A percentile compares a stretch with the other conserved stretches of the same genome.
These are phyloP conservation scores for Cutaneotrichosporon mucoides DNA, from an alignment of 1,284 basidiomycete genomes.

Conservation along the genomic window DNA sequence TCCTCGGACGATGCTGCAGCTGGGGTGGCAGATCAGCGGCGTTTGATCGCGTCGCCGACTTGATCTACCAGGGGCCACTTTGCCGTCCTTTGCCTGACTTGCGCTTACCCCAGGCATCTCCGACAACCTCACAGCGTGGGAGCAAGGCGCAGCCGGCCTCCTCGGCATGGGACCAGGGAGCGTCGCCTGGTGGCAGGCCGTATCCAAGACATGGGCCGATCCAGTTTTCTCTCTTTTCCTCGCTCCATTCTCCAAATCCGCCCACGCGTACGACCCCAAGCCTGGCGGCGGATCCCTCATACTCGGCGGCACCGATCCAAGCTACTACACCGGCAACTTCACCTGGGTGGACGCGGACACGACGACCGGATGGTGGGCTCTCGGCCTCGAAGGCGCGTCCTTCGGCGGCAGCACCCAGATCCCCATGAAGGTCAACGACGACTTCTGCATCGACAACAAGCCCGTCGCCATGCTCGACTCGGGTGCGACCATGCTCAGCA, in stretches of 20 bases:
- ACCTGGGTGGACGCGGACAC: neutral
- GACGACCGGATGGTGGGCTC: neutral
- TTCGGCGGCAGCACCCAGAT: neutral
- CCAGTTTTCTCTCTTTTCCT: slow-evolving; percentile 1
- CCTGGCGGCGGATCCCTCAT: neutral
- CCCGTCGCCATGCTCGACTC: neutral
- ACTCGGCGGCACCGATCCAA: slow-evolving; percentile 2
- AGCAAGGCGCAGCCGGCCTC: slow-evolving; percentile 51
- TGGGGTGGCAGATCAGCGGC: too few relatives aligned
- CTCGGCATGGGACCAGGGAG: neutral
- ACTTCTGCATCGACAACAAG: neutral
- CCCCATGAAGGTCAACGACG: neutral
- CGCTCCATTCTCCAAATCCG: neutral
- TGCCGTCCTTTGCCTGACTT: too few relatives aligned
- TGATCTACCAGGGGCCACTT: too few relatives aligned
- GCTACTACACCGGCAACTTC: slow-evolving; percentile 3
- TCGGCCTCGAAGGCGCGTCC: slow-evolving; percentile 2
- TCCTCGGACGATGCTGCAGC: too few relatives aligned
- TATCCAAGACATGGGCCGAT: neutral
- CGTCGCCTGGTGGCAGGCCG: neutral
- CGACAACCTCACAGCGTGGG: slow-evolving; percentile 1
- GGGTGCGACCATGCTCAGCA: neutral
- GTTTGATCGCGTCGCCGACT: too few relatives aligned
- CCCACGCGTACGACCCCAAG: neutral
- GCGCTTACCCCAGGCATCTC: neutral